Evolutionary conservation across 371 early-diverging fungal genomes (phyloP), one percentile per base, ranked within the genome.

Genomic region (Lichtheimia ramosa): DNA sequence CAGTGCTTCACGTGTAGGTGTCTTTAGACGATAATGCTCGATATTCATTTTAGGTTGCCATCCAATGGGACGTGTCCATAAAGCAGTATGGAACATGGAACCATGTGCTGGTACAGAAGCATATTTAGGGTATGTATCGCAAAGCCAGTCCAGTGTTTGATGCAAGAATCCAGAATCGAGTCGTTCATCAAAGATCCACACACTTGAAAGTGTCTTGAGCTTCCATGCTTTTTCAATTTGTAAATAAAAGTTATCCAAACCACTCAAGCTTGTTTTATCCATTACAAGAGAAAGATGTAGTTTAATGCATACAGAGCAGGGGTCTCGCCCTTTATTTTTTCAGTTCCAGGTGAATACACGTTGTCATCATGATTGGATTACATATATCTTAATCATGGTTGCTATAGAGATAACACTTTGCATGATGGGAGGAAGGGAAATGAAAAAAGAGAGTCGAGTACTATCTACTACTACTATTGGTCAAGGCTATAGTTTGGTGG

Each of bases 211-310:
- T 0, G 69, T 65, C 77, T 73, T 77, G 12, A 69, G 43, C 2
- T 68, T 59, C 23, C 65, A 54, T n/a, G 76, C 67, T 16, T 65
- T 57, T 23, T 76, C 76, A 7, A 64, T 39, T 27, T 68, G 68
- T 8, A 70, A 55, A 34, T 58, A 75, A 2, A 76, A 21, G 16
- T 68, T 70, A 59, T 76, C 76, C 7, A 76, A 24, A 0, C 73
- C 73, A 34, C 34, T 34, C 34, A 34, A 34, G 34, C 34, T 34
- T 34, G 34, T 34, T 34, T 34, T 34, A 34, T 34, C 34, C 34
- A 34, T 34, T 0, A 34, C 34, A 34, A 34, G 34, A 34, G 34
- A 34, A 34, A 34, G 34, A 34, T 34, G 34, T 34, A 34, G 34
- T 34, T 34, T 6, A 0, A 2, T 34, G 34, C 10, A 34, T 2